Evolutionary conservation across 2,329 filamentous ascomycete species (phyloP), one percentile per base, ranked within the genome.

Genomic region (Xylariales sp.): DNA sequence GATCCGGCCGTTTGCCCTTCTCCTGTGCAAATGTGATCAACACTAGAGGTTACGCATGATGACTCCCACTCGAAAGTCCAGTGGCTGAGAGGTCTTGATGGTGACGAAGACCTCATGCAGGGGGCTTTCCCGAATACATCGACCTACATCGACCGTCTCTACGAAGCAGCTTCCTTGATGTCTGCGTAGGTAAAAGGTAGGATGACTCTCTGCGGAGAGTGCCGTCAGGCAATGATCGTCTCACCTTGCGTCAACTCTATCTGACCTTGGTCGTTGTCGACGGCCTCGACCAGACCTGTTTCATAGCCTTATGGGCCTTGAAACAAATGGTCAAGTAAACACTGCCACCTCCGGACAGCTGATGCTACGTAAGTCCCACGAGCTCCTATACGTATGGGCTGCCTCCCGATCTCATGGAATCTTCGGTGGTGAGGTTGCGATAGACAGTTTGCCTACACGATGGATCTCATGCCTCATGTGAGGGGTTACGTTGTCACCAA

Each of bases 261-360:
- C n/a, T n/a, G n/a, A n/a, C n/a, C n/a, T n/a, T 14, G 38, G 38
- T 16, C 28, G 24, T 27, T 10, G 16, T 18, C n/a, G 14, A 19
- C 28, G 38, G 28, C 28, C 16, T 14, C 27, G 20, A 22, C n/a
- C 21, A 20, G 24, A 35, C 39, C 39, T 34, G 31, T 42, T 42
- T 45, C 19, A 31, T 29, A 37, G 18, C 31, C 31, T n/a, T 25
- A 22, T 21, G 22, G 31, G 27, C 40, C 36, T n/a, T n/a, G n/a
- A n/a, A n/a, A n/a, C n/a, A n/a, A 43, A 20, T 38, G 21, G 41
- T 24, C 41, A 38, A 8, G 29, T n/a, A 16, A 24, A 42, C 46
- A 48, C 46, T 44, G 46, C 46, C 46, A 48, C 46, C 32, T 42
- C 32, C 22, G 15, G 14, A 29, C 12, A 46, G 38, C 33, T 44